Base-by-base conservation (phyloP, 2,329 filamentous ascomycete genomes). In the Verticillium isaacii region DNA sequence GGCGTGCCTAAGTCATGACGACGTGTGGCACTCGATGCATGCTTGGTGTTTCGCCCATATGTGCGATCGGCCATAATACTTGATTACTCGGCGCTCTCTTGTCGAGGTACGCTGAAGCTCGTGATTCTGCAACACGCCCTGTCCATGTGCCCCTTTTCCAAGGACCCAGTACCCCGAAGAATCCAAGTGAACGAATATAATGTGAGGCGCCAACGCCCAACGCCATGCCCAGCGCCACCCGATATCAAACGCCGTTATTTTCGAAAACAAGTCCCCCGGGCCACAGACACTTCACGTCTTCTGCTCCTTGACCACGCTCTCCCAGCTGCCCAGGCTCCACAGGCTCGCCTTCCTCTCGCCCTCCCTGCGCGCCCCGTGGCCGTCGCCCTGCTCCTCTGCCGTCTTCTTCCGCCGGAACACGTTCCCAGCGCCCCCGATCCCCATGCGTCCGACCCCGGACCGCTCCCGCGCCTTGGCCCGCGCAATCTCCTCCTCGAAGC, bases 381-480 rank as follows among this genome's bases (percentile, higher is more conserved):
- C 29, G n/a, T 14, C 29, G 9, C 29, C 6, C 25, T 17, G 11
- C 39, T 19, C 41, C n/a, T 37, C 57, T 17, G 32, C 58, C 45
- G 25, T 54, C 58, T 59, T 54, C 72, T 89, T 86, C 77, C 89
- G 87, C 73, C 89, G 86, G 73, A 89, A 88, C 61, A 83, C 78
- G 74, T 88, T 88, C 67, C 85, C 85, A 9, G 84, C 84, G 62
- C 85, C 64, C 37, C 64, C 64, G 45, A 66, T 63, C 37, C 64
- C 64, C n/a, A 65, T 54, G 37, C 61, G 61, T 19, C 64, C 59
- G 41, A 62, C 56, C 59, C 62, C 64, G 32, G 68, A 65, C 58
- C 62, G 66, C 57, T 68, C 65, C 52, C 63, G 62, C 54, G 56
- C 56, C 58, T 54, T 41, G 62, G 60, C 63, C 57, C 61, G 60